phyloP scores from a whole-genome alignment of 768 basidiomycete species.

The Kwoniella sp. region DNA sequence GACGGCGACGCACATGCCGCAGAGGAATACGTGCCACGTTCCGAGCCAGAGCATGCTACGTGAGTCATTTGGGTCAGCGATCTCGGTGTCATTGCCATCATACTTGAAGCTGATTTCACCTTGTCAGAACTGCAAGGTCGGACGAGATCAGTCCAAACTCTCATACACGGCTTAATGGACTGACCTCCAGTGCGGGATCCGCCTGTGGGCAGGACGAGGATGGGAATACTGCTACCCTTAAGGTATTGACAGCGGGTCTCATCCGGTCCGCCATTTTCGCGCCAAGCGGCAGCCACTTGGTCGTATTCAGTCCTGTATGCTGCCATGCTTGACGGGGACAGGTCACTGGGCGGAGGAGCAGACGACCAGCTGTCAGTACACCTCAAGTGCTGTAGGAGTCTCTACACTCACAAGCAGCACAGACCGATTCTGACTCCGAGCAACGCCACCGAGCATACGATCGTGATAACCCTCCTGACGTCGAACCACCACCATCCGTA shows the following conservation, averaged over 20 bases:
- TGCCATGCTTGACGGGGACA: background rate
- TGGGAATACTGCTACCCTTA: constrained; percentile 10
- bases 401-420: constrained; percentile 16
- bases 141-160: background rate
- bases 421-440: constrained; percentile 11
- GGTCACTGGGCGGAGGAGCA: constrained; percentile 8
- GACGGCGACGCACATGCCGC: constrained; percentile 30
- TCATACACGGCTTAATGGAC: too few species aligned
- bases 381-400: background rate
- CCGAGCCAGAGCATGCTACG: constrained; percentile 23
- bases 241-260: constrained; percentile 22
- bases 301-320: constrained; percentile 16
- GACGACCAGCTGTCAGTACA: too few species aligned
- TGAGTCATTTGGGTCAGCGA: too few species aligned
- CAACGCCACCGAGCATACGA: constrained; percentile 7
- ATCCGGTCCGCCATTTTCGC: constrained; percentile 14
- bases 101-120: too few species aligned
- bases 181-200: constrained; percentile 16
- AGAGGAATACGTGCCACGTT: constrained; percentile 29
- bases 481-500: constrained; percentile 22
- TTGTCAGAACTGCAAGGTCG: too few species aligned
- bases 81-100: too few species aligned
- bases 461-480: constrained; percentile 9
- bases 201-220: constrained; percentile 6
- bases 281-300: background rate